Conservation (phyloP, 2,329 filamentous ascomycete species). For the Bipolaris victoriae region DNA sequence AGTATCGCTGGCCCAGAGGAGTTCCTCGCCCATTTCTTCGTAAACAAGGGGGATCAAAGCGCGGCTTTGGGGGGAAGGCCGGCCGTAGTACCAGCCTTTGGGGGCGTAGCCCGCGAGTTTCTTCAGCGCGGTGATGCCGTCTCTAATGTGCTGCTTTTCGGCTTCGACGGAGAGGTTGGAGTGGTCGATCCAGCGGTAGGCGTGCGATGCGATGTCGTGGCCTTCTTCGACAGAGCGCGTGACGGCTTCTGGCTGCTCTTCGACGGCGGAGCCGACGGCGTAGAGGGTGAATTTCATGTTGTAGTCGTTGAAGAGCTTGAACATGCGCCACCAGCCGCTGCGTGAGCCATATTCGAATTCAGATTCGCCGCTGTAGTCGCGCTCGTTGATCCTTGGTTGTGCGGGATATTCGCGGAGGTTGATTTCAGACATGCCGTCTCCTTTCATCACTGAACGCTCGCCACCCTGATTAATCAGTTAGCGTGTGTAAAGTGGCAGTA, state of each 20-base stretch:
- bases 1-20: constrained; percentile 58
- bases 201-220: constrained; percentile 59
- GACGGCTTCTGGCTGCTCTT: constrained; percentile 57
- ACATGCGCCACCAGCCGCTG: constrained; percentile 58
- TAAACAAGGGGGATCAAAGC: constrained; percentile 59
- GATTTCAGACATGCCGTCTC: constrained; percentile 42
- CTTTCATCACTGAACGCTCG: constrained; percentile 40
- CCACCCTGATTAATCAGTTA: constrained; percentile 36
- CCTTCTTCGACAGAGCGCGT: constrained; percentile 57
- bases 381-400: constrained; percentile 49
- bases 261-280: constrained; percentile 57
- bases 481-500: not conserved
- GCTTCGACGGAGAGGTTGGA: constrained; percentile 54
- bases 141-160: constrained; percentile 57
- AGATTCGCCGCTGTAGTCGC: constrained; percentile 55
- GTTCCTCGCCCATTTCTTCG: constrained; percentile 59
- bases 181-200: constrained; percentile 60
- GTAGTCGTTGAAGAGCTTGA: constrained; percentile 57
- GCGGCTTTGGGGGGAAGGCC: constrained; percentile 53
- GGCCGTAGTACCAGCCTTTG: constrained; percentile 59
- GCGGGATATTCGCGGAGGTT: constrained; percentile 48
- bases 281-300: constrained; percentile 60
- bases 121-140: constrained; percentile 52
- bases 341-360: constrained; percentile 61
- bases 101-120: constrained; percentile 55